Percentiles rank a stretch among this genome's conserved stretches.
These are phyloP conservation scores for Penicillium sp. DNA, from an alignment of 2,329 filamentous ascomycete genomes.

Conservation along the genomic window DNA sequence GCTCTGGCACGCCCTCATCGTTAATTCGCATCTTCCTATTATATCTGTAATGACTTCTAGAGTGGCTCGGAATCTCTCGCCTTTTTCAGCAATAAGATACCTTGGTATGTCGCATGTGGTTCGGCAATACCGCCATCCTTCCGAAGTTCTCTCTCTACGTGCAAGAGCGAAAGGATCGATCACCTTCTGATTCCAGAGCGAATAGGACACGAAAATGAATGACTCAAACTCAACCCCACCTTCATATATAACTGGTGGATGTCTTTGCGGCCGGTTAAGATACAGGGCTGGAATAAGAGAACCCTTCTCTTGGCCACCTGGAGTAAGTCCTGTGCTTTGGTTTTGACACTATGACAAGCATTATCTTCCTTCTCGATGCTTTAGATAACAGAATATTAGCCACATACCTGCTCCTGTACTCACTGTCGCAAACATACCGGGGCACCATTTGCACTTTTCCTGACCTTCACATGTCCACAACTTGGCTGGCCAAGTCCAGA, in stretches of 20 bases:
- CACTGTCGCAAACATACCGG: not conserved
- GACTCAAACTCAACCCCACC: not conserved
- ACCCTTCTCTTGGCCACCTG: not conserved
- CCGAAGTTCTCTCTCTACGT: too few species aligned
- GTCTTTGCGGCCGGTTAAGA: not conserved
- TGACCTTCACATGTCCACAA: not conserved
- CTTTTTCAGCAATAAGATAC: too few species aligned
- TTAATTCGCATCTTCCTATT: too few species aligned
- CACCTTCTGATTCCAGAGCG: too few species aligned
- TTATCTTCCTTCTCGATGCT: not conserved
- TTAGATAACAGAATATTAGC: not conserved
- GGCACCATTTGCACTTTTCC: not conserved
- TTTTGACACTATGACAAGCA: too few species aligned
- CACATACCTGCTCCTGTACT: constrained; percentile 1
- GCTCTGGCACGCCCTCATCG: too few species aligned
- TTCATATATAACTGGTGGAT: not conserved
- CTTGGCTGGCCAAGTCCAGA: not conserved
- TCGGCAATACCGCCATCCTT: too few species aligned
- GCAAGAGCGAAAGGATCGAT: too few species aligned
- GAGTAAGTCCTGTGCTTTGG: not conserved
- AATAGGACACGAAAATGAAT: too few species aligned
- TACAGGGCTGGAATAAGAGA: not conserved
- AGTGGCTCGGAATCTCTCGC: too few species aligned
- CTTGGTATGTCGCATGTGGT: too few species aligned
- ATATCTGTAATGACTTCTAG: too few species aligned